These are phyloP conservation scores for Crithidia expoeki DNA, from an alignment of 208 protist species.

Conservation along the genomic window DNA sequence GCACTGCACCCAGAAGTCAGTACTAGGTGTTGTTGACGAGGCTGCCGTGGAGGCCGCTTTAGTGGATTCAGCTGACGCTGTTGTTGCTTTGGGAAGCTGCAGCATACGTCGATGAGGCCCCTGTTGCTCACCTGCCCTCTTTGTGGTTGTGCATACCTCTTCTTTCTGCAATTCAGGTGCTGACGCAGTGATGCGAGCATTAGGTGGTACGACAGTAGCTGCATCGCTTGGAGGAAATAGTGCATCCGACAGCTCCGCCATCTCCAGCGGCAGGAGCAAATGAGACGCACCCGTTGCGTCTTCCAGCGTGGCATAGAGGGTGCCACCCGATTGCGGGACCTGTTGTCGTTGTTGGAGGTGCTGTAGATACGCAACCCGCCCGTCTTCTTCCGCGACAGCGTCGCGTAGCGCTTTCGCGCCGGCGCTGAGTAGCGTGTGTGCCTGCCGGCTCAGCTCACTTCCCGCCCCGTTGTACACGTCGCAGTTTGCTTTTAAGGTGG, in stretches of 20 bases:
- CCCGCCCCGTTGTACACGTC: slow-evolving; percentile 60
- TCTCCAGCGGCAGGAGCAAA: neutral
- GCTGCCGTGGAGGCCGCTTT: neutral
- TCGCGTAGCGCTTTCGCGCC: slow-evolving; percentile 53
- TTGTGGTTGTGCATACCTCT: neutral
- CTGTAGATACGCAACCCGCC: neutral
- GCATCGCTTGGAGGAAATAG: slow-evolving; percentile 31
- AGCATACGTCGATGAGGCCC: slow-evolving; percentile 14
- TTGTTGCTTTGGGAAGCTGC: neutral
- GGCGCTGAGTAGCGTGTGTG: slow-evolving; percentile 40
- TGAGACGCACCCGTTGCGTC: neutral
- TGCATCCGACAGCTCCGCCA: slow-evolving; percentile 33
- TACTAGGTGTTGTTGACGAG: neutral
- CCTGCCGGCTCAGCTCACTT: slow-evolving; percentile 38
- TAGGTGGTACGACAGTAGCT: slow-evolving; percentile 14
- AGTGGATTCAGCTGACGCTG: neutral
- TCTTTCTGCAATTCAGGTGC: neutral
- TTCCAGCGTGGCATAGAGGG: neutral
- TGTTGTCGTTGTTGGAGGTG: neutral
- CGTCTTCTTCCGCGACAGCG: slow-evolving; percentile 48
- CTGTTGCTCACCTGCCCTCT: neutral
- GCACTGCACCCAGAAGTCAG: slow-evolving; percentile 58
- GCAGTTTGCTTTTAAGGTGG: slow-evolving; percentile 61
- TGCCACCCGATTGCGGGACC: neutral
- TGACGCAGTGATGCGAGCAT: neutral